A percentile compares a stretch with the other conserved stretches of the same genome.
Evolutionary conservation across 1,284 basidiomycete species (phyloP).

Genomic region (Pascua sp.): DNA sequence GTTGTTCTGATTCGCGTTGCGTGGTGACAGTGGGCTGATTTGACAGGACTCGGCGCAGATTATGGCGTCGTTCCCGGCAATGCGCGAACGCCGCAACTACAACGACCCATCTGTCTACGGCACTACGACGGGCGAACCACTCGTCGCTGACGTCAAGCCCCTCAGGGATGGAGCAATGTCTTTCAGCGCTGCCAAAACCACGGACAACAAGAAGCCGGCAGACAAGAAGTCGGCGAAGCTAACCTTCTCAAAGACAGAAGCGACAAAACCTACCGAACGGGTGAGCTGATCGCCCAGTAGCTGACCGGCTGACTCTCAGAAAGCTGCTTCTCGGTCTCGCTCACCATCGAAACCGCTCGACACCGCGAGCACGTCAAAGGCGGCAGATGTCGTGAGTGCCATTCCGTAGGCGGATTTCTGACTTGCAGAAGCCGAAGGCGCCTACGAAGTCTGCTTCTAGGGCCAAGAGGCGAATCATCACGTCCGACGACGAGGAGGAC

Average conservation of each 20-base stretch:
- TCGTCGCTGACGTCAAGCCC: slow-evolving; percentile 13
- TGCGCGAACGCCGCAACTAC: slow-evolving; percentile 26
- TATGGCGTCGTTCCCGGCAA: slow-evolving; percentile 23
- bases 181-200: slow-evolving; percentile 12
- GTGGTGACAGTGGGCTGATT: background rate
- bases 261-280: no score
- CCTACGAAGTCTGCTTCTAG: slow-evolving; percentile 1
- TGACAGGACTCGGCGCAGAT: slow-evolving; percentile 38
- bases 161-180: slow-evolving; percentile 32
- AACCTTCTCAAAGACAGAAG: background rate
- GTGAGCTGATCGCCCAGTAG: no score
- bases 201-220: background rate
- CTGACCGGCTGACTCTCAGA: no score
- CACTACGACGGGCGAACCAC: slow-evolving; percentile 32
- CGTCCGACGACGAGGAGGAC: slow-evolving; percentile 36
- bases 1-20: no score
- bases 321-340: no score
- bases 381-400: background rate
- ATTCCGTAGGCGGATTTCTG: background rate
- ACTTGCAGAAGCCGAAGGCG: background rate
- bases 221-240: background rate
- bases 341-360: no score
- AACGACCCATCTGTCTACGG: slow-evolving; percentile 31
- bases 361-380: slow-evolving; percentile 8
- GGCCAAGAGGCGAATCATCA: slow-evolving; percentile 31